Evolutionary conservation across 176 grass and related monocot genomes (phyloP).

Genomic region (Chrysopogon serrulatus): DNA sequence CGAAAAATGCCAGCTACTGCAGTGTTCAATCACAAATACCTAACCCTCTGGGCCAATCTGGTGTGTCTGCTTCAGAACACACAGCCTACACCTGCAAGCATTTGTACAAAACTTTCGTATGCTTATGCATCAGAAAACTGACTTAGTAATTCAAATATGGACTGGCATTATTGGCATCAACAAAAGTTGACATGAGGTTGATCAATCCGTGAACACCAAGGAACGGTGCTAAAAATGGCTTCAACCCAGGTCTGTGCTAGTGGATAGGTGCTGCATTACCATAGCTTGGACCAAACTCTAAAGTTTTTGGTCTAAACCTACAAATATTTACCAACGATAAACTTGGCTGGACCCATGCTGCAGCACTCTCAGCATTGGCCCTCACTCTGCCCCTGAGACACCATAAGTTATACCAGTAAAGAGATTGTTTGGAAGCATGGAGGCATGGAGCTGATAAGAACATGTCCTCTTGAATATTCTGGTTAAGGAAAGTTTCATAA

Average conservation of each 20-base stretch:
- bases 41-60: not conserved
- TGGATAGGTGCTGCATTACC: not conserved
- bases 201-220: not conserved
- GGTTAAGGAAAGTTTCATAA: constrained; percentile 5
- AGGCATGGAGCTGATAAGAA: not conserved
- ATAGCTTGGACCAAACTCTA: not conserved
- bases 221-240: not conserved
- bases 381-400: not conserved
- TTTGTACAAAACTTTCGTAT: not conserved
- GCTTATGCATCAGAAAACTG: not conserved
- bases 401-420: not conserved
- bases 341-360: not conserved
- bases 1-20: not conserved
- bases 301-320: not conserved
- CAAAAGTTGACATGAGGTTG: not conserved
- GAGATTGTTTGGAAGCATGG: not conserved
- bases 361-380: not conserved
- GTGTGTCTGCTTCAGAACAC: not conserved
- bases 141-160: not conserved
- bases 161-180: not conserved
- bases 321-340: not conserved
- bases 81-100: not conserved
- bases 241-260: not conserved
- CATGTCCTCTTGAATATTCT: not conserved
- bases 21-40: not conserved